Conservation (phyloP, 352 stramenopile species). For the Pythium sp. region DNA sequence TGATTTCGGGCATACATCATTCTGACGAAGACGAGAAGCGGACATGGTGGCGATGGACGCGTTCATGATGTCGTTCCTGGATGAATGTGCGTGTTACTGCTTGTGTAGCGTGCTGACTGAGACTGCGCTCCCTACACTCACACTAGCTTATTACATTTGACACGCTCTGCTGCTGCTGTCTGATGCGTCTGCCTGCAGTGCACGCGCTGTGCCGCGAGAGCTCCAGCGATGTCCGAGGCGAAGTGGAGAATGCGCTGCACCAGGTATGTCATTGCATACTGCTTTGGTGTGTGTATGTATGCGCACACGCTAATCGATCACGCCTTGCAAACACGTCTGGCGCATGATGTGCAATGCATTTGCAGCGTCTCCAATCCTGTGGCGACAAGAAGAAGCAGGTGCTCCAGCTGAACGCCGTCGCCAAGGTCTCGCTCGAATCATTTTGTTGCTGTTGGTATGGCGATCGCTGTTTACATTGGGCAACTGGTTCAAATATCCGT, state of each 20-base stretch:
- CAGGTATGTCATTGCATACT: conserved; percentile 27
- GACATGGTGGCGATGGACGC: conserved; percentile 17
- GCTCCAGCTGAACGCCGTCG: conserved; percentile 53
- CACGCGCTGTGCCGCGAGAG: conserved; percentile 42
- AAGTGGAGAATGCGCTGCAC: conserved; percentile 69
- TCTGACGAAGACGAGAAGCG: not conserved
- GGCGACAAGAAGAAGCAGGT: conserved; percentile 64
- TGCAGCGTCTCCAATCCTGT: conserved; percentile 13
- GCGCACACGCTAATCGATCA: not conserved
- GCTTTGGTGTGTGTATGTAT: not conserved
- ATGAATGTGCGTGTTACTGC: conserved; percentile 38
- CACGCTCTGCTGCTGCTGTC: not conserved
- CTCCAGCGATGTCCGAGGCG: conserved; percentile 48
- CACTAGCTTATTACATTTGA: not conserved
- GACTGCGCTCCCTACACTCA: not conserved
- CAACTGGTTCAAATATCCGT: not conserved
- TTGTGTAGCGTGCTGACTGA: not conserved
- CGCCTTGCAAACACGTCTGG: not conserved
- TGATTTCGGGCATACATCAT: not conserved
- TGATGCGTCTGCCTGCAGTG: conserved; percentile 24
- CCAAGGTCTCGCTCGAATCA: conserved; percentile 34
- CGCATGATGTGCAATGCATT: not conserved
- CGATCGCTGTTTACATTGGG: not conserved
- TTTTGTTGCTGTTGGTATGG: not conserved
- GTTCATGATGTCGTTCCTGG: conserved; percentile 53